These are phyloP conservation scores for Aegilops longissima DNA, from an alignment of 176 grass and related monocot species.

Conservation along the genomic window DNA sequence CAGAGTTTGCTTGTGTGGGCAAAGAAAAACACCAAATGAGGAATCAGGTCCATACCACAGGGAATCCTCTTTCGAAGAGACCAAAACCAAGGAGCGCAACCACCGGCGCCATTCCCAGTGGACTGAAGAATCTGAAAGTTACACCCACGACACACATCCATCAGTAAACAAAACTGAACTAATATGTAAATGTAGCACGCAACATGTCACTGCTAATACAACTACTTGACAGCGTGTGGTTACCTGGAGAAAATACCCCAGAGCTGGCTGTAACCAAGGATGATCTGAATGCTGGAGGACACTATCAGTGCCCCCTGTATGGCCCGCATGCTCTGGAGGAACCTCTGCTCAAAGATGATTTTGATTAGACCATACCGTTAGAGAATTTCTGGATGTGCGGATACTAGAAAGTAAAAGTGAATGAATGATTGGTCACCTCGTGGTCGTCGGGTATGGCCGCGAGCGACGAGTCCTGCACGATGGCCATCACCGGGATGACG, in stretches of 20 bases:
- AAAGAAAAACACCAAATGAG: conserved; percentile 10
- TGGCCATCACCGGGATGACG: conserved; percentile 82
- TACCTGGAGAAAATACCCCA: conserved; percentile 99
- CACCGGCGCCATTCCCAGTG: conserved; percentile 90
- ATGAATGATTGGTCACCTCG: conserved; percentile 35
- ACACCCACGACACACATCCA: conserved; percentile 15
- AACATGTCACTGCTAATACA: neutral
- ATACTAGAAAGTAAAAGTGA: neutral
- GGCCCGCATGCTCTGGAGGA: conserved; percentile 91
- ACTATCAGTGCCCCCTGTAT: conserved; percentile 92
- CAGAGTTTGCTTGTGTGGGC: neutral
- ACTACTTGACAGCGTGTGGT: neutral
- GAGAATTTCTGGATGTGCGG: neutral
- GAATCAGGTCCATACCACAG: conserved; percentile 63
- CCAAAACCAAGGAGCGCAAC: conserved; percentile 93
- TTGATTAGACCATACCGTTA: conserved; percentile 1
- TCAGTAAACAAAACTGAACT: conserved; percentile 19
- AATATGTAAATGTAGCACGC: neutral
- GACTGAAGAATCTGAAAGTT: conserved; percentile 95
- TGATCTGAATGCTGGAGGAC: conserved; percentile 97
- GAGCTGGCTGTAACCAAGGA: conserved; percentile 96
- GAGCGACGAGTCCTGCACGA: conserved; percentile 78
- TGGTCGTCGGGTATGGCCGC: conserved; percentile 56
- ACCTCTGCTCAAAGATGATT: conserved; percentile 63
- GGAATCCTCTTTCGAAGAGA: conserved; percentile 97